Base-by-base conservation (phyloP, 805 yeast species). In the Starmerella riodocensis region DNA sequence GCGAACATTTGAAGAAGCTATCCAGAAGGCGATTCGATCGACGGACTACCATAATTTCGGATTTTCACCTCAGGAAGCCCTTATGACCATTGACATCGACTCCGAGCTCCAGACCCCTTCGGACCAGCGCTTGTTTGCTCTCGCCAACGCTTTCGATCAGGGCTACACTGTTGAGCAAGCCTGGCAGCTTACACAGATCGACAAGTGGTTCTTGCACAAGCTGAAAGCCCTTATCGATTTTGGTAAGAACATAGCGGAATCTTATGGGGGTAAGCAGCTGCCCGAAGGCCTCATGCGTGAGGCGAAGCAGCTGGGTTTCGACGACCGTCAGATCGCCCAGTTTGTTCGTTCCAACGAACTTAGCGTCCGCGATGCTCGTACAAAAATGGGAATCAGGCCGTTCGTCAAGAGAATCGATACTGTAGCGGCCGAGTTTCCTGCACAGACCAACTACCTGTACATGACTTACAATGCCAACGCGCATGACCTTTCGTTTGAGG, bases 371-470 rank as follows among this genome's bases (percentile, higher is more conserved):
- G 73, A 88, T 61, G 64, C 79, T 56, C 78, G 98, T 67, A 76
- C 78, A 54, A 93, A 83, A 53, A 74, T 74, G 41, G 93, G 93
- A 40, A 73, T 88, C 49, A 65, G 76, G 44, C 98, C 98, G 51
- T 82, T 80, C 58, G 96, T 85, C 46, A 88, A 88, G 63, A 94
- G 86, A 63, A 91, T 88, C 56, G 98, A 88, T 68, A 88, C 98
- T 22, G 94, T 88, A 51, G 98, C 98, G 37, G 97, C 98, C 37
- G 98, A 88, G 65, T 91, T 88, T 74, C 98, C 98, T 37, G 95
- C 96, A 35, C 71, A 61, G 65, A 88, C 98, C 53, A 88, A 88
- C 68, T 88, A 88, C 65, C 69, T 88, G 62, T 88, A 91, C 69
- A 73, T 83, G 63, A 91, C 97, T 28, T 88, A 91, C 67, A 86